phyloP scores from a whole-genome alignment of 768 basidiomycete species.

The Baorangia bicolor region DNA sequence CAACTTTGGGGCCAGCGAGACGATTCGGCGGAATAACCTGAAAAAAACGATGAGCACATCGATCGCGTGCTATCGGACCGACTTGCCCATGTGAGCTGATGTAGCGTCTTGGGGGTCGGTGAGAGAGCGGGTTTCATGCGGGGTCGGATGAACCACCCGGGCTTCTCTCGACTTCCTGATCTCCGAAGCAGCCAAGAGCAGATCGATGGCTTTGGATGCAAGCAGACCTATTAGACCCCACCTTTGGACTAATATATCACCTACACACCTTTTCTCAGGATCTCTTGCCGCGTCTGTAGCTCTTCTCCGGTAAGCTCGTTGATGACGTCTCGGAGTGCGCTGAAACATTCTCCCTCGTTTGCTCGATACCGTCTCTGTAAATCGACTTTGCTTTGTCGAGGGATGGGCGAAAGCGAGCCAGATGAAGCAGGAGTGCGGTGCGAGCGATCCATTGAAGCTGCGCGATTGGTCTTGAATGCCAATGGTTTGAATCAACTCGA shows the following conservation, averaged over 20 bases:
- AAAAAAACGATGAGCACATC: slow-evolving; percentile 1
- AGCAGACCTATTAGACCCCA: background rate
- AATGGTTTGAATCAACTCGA: background rate
- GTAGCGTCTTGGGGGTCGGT: background rate
- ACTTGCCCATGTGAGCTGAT: slow-evolving; percentile 7
- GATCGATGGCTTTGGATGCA: slow-evolving; percentile 4
- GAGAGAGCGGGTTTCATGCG: background rate
- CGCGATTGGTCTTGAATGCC: background rate
- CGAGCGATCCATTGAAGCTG: background rate
- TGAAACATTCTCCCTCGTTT: slow-evolving; percentile 23
- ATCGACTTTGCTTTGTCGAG: slow-evolving; percentile 13
- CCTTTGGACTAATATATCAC: background rate
- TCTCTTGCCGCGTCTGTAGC: slow-evolving; percentile 20
- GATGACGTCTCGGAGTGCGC: slow-evolving; percentile 19
- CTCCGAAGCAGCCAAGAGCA: slow-evolving; percentile 4
- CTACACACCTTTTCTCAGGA: slow-evolving; percentile 19
- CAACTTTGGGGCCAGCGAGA: background rate
- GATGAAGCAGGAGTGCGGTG: background rate
- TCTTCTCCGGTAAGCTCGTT: slow-evolving; percentile 16
- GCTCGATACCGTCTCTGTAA: slow-evolving; percentile 22
- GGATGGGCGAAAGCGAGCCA: background rate
- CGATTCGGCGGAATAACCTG: background rate
- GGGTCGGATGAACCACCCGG: background rate
- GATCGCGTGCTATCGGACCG: background rate
- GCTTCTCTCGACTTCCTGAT: background rate